Evolutionary conservation across 495 filamentous ascomycete genomes (phyloP).

Genomic region (Entonaema liquescens): DNA sequence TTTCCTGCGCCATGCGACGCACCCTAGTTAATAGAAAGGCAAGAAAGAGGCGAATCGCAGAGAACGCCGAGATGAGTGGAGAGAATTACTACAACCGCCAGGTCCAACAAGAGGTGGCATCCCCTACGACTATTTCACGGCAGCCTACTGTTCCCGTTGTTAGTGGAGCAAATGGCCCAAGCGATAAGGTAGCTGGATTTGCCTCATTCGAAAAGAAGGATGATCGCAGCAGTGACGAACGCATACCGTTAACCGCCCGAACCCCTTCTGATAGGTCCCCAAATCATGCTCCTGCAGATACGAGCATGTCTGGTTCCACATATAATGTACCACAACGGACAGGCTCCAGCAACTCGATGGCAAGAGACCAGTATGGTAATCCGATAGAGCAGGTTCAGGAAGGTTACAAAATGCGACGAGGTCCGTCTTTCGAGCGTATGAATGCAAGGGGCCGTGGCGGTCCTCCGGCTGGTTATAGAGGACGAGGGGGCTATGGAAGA

Average conservation of each 20-base stretch:
- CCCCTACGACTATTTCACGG: slow-evolving; percentile 51
- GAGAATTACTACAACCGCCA: slow-evolving; percentile 87
- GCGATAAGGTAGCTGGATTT: slow-evolving; percentile 74
- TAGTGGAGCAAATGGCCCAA: slow-evolving; percentile 57
- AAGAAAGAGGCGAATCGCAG: slow-evolving; percentile 86
- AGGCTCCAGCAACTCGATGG: slow-evolving; percentile 48
- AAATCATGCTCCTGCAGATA: slow-evolving; percentile 47
- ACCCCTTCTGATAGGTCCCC: slow-evolving; percentile 63
- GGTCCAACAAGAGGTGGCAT: slow-evolving; percentile 57
- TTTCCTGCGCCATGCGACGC: slow-evolving; percentile 96
- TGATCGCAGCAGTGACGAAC: slow-evolving; percentile 75
- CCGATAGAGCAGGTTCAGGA: slow-evolving; percentile 60
- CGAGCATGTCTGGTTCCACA: slow-evolving; percentile 47
- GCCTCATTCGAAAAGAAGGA: slow-evolving; percentile 78
- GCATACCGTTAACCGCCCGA: slow-evolving; percentile 78
- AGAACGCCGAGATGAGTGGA: slow-evolving; percentile 95
- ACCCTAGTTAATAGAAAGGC: slow-evolving; percentile 93
- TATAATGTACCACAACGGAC: slow-evolving; percentile 39
- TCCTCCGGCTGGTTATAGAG: slow-evolving; percentile 60
- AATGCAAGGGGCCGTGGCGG: slow-evolving; percentile 62
- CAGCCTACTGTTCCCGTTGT: slow-evolving; percentile 66
- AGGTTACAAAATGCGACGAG: slow-evolving; percentile 61
- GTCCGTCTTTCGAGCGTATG: slow-evolving; percentile 70
- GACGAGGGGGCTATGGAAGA: slow-evolving; percentile 60
- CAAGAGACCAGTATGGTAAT: slow-evolving; percentile 76